Base-by-base conservation (phyloP, 176 grass and related monocot genomes). In the Ensete glaucum region DNA sequence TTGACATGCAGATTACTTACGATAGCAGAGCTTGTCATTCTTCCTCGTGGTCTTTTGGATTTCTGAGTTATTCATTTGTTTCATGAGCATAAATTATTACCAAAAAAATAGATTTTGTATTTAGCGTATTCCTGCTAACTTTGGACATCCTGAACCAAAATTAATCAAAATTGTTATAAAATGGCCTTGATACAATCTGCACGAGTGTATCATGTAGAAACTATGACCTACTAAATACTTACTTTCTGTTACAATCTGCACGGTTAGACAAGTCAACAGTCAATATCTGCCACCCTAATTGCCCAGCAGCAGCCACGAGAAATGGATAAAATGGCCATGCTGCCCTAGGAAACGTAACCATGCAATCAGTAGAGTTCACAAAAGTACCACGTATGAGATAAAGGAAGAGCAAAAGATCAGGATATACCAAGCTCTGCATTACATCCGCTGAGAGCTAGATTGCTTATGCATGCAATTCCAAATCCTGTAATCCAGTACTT, bases 321-420 rank as follows among this genome's bases (percentile, higher is more conserved):
- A 88, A 81, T 84, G 87, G 77, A 81, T 92, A 97, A 63, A 85
- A 97, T 57, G 85, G 85, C 93, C 85, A 92, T 73, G 79, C 93
- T 97, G 83, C 87, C 25, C 15, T 79, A 86, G 21, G 82, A 80
- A 78, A 75, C 29, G 53, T 1, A 74, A 57, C 21, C 82, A 17
- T 10, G 11, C 6, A 69, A 73, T 86, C 68, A 90, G 27, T 65
- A 73, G 72, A 77, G 26, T 27, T 8, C 67, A 49, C 13, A 16
- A 48, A 74, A 72, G 24, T 4, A 75, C 15, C 43, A 9, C 66
- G 73, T 11, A 49, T 54, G 53, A 57, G 67, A 7, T 1, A 52
- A 69, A 19, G 9, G 5, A 78, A 13, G 2, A 77, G 10, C 8
- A 23, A 73, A 65, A 23, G 22, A 22, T 29, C 19, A 22, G 69